A percentile compares a stretch with the other conserved stretches of the same genome.
These are phyloP conservation scores for Vanrija pseudolonga DNA, from an alignment of 1,284 basidiomycete genomes.

Conservation along the genomic window DNA sequence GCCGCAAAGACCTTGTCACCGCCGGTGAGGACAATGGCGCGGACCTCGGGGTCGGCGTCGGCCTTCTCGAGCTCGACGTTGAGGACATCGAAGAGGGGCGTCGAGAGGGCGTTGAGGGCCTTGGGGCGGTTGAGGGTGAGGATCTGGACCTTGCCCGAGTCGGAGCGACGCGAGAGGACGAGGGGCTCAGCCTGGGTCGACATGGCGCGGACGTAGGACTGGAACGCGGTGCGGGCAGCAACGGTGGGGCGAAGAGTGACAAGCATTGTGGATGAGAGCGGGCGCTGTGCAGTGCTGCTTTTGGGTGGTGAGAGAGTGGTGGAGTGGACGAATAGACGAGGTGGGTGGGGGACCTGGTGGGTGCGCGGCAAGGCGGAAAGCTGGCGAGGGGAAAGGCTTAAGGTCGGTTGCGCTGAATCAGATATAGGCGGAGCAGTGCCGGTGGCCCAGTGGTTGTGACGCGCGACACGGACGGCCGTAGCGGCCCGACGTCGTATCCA, in stretches of 20 bases:
- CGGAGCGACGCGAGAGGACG: constrained; percentile 40
- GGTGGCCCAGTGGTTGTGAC: too few relatives aligned
- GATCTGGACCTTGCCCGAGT: constrained; percentile 63
- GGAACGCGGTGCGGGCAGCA: constrained; percentile 15
- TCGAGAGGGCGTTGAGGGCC: constrained; percentile 86
- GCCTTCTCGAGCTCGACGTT: constrained; percentile 69
- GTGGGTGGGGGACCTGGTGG: neutral
- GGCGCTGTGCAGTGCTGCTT: neutral
- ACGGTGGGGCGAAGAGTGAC: constrained; percentile 18
- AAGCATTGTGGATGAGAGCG: constrained; percentile 10
- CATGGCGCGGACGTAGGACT: constrained; percentile 30
- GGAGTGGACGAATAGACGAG: neutral
- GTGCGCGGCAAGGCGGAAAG: too few relatives aligned
- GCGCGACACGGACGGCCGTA: too few relatives aligned
- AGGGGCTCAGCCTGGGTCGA: constrained; percentile 37
- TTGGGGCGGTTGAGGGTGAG: constrained; percentile 95
- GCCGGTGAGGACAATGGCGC: constrained; percentile 90
- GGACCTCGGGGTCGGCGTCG: constrained; percentile 66
- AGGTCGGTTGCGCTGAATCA: too few relatives aligned
- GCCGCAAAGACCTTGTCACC: constrained; percentile 87
- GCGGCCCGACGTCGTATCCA: too few relatives aligned
- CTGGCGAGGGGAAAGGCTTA: too few relatives aligned
- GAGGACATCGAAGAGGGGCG: constrained; percentile 72
- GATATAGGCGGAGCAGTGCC: too few relatives aligned
- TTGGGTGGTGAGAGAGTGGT: constrained; percentile 1